Evolutionary conservation across 306 rosid species (phyloP).

Genomic region (Styphnolobium japonicum): DNA sequence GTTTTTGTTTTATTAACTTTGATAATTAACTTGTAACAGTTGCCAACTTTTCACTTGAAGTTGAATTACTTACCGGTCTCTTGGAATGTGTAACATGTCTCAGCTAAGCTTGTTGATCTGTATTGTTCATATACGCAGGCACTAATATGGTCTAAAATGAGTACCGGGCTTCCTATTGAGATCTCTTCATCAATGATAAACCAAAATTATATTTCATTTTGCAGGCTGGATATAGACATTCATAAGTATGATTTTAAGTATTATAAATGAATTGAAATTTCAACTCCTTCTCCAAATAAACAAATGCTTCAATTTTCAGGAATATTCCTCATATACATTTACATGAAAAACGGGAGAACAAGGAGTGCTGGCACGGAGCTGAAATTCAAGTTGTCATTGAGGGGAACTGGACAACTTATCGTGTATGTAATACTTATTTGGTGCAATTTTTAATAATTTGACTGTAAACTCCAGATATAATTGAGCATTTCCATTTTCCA

Average conservation of each 20-base stretch:
- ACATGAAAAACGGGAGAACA: slow-evolving; percentile 75
- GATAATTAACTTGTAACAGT: not conserved
- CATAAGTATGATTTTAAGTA: slow-evolving; percentile 57
- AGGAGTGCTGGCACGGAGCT: slow-evolving; percentile 84
- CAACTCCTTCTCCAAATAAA: slow-evolving; percentile 21
- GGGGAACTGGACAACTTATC: slow-evolving; percentile 98
- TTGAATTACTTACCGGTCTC: not conserved
- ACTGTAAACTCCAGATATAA: slow-evolving; percentile 8
- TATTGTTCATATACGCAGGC: slow-evolving; percentile 56
- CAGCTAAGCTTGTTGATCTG: not conserved
- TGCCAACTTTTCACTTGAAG: not conserved
- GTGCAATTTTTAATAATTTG: slow-evolving; percentile 7
- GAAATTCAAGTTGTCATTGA: slow-evolving; percentile 97
- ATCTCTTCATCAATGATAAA: slow-evolving; percentile 81
- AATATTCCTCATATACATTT: slow-evolving; percentile 87
- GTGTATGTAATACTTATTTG: slow-evolving; percentile 48
- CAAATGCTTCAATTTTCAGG: slow-evolving; percentile 48
- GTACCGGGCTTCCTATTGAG: slow-evolving; percentile 96
- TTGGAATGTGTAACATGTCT: not conserved
- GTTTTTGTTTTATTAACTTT: not conserved
- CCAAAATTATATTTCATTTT: slow-evolving; percentile 71
- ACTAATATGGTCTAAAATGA: slow-evolving; percentile 98
- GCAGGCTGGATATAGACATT: slow-evolving; percentile 95
- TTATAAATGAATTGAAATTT: slow-evolving; percentile 13
- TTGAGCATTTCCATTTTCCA: slow-evolving; percentile 8